Conservation (phyloP, 1,139 yeast genomes). For the Eremothecium cymbalariae region DNA sequence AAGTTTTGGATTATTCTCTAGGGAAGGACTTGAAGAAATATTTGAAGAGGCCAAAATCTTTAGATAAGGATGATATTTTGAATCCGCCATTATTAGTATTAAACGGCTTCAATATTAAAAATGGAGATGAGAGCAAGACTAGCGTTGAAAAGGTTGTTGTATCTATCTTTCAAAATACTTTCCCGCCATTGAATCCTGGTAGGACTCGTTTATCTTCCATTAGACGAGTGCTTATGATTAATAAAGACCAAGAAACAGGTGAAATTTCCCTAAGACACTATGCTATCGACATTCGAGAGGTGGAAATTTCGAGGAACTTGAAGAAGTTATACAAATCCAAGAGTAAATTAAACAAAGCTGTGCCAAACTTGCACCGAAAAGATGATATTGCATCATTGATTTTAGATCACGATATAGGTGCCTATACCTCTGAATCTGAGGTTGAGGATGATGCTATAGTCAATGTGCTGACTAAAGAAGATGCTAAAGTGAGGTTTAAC, state of each 20-base stretch:
- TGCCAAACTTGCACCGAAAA: conserved; percentile 66
- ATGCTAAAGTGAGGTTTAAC: conserved; percentile 22
- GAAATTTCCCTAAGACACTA: conserved; percentile 82
- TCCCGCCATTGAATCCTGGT: conserved; percentile 87
- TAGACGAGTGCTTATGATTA: conserved; percentile 76
- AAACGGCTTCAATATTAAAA: conserved; percentile 60
- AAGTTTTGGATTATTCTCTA: conserved; percentile 66
- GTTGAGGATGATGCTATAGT: conserved; percentile 88
- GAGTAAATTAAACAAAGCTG: conserved; percentile 48
- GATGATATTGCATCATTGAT: conserved; percentile 76
- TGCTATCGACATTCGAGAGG: conserved; percentile 77
- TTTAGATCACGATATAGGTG: conserved; percentile 69
- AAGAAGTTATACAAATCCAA: conserved; percentile 68
- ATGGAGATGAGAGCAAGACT: conserved; percentile 27
- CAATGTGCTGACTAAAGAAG: conserved; percentile 47
- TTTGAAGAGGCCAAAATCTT: conserved; percentile 62
- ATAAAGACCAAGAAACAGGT: conserved; percentile 62
- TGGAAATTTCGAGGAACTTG: conserved; percentile 74
- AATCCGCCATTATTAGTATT: conserved; percentile 86
- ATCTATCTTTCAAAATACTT: conserved; percentile 90
- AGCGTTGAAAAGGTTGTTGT: conserved; percentile 71
- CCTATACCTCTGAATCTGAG: conserved; percentile 84
- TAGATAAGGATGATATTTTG: conserved; percentile 57
- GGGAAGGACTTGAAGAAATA: conserved; percentile 71
- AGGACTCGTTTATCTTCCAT: conserved; percentile 64